Conservation (phyloP, 345 rosid genomes). For the Sapria himalayana region DNA sequence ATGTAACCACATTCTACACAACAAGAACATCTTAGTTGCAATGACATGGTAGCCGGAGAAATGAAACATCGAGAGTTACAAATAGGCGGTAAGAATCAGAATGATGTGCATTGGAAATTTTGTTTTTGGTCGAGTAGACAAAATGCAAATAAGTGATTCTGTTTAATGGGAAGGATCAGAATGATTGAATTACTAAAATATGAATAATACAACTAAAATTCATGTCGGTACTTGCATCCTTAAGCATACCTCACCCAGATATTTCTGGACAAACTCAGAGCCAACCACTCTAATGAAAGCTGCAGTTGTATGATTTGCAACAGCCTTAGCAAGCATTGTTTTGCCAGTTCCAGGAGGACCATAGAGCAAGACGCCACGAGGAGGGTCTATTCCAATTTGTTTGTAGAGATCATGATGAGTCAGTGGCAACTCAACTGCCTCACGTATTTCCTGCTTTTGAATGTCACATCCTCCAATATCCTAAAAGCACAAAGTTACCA, state of each 20-base stretch:
- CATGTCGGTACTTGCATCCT: too few species aligned
- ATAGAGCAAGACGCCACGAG: constrained; percentile 89
- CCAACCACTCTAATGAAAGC: constrained; percentile 98
- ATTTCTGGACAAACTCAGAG: constrained; percentile 95
- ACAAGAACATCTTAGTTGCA: too few species aligned
- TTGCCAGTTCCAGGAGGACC: constrained; percentile 99
- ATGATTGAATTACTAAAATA: too few species aligned
- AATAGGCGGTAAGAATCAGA: too few species aligned
- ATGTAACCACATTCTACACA: too few species aligned
- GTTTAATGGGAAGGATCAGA: too few species aligned
- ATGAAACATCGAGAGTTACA: too few species aligned
- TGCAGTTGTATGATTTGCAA: constrained; percentile 92
- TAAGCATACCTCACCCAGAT: constrained; percentile 74
- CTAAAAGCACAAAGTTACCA: constrained; percentile 12
- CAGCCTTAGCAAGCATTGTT: constrained; percentile 98
- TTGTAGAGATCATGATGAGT: constrained; percentile 91
- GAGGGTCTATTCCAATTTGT: constrained; percentile 94
- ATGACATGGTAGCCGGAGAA: too few species aligned
- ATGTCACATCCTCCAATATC: constrained; percentile 99
- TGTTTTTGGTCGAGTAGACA: too few species aligned
- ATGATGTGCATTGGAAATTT: too few species aligned
- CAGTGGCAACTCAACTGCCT: constrained; percentile 90
- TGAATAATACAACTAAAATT: too few species aligned
- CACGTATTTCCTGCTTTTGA: constrained; percentile 99
- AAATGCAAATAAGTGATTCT: too few species aligned